Evolutionary conservation across 805 yeast species (phyloP), one percentile per base, ranked within the genome.

Genomic region (Yamadazyma takamatsuzukensis): DNA sequence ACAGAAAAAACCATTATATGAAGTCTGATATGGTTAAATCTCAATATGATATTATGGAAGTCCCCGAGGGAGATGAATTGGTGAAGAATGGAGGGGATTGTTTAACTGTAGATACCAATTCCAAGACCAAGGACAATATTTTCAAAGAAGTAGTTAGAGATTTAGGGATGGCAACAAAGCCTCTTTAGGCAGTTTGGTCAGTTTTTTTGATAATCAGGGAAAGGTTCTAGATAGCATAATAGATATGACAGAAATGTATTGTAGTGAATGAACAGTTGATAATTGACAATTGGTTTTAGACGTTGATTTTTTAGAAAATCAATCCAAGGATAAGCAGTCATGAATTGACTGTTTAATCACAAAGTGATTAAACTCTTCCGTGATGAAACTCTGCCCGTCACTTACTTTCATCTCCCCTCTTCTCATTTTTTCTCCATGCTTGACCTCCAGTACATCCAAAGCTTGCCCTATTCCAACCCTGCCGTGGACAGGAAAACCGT

Each of bases 1-100:
- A 56, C n/a, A 69, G 98, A 44, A 54, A 73, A 45, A 76, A 76
- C 30, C 98, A 93, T 53, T 93, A 72, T 54, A 88, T 93, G 95
- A 89, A 89, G 53, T 71, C 80, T 4, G 73, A 76, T 39, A 86
- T 89, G 96, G 77, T 88, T 32, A 70, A 75, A 39, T 78, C 88
- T 14, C 97, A 89, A 54, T 80, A 79, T 43, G 76, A 68, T 10
- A 79, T 77, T 34, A 71, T 86, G 74, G 83, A 88, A 54, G 58
- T 84, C 4, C 96, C 97, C 0, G 27, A 46, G 10, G 64, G 52
- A 3, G 61, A 49, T 3, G 71, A 65, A 39, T 51, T 65, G 39
- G 28, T 60, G 18, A 43, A 32, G 7, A 56, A 59, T 36, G 68
- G 69, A 4, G 72, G 72, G 3, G 53, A 52, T 18, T 48, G 59